Evolutionary conservation across 2,329 filamentous ascomycete species (phyloP), one percentile per base, ranked within the genome.

Genomic region (Cladosporium oxysporum): DNA sequence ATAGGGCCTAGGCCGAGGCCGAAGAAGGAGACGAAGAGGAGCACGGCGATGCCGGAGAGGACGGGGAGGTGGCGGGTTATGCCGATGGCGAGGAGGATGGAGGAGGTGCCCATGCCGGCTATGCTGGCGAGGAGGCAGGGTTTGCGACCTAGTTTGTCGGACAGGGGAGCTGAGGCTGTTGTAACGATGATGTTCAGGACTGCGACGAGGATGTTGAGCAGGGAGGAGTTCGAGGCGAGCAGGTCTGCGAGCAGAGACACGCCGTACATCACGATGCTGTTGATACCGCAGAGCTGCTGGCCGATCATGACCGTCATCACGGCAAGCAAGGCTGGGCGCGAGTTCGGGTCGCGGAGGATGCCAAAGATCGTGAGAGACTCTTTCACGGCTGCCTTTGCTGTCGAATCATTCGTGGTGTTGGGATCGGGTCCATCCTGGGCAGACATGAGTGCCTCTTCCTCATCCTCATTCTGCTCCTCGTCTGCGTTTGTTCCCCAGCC

Each of bases 251-350:
- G 85, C 1, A 99, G 87, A 0, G 91, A 93, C 6, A 98, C 95
- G 2, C 93, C 96, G 79, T 99, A 99, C 93, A 99, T 97, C 79
- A 98, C 91, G 75, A 98, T 94, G 66, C 91, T 94, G 84, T 99
- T 98, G 81, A 98, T 94, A 69, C 81, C 94, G 66, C 91, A 94
- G 44, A 97, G 84, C 77, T 99, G 95, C 77, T 98, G 95, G 0
- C 91, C 90, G 66, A 93, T 84, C 93, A 98, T 97, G 74, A 96
- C 88, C 71, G 92, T 88, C 88, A 97, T 95, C 71, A 96, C 89
- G 0, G 92, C 93, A 14, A 96, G 85, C 3, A 96, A 91, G 5
- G 93, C 92, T 67, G 95, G 84, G 63, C 96, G 89, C 62, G 91
- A 91, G 10, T 86, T 80, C 0, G 88, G 84, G 71, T 94, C 87